These are phyloP conservation scores for Helicostylum pulchrum DNA, from an alignment of 192 early-diverging fungal species.

Conservation along the genomic window DNA sequence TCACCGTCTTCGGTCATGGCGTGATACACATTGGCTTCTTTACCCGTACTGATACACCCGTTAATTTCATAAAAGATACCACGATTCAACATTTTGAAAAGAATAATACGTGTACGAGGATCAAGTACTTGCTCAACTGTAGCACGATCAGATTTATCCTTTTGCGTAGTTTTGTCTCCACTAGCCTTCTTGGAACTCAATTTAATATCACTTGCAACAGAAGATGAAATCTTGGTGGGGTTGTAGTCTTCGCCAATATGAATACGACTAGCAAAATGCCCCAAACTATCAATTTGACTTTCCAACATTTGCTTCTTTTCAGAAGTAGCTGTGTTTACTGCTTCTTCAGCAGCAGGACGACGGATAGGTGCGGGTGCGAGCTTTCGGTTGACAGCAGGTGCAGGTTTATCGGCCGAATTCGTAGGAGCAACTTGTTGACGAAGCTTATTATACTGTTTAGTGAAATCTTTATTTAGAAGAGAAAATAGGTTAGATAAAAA, in stretches of 20 bases:
- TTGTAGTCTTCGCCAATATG: conserved; percentile 58
- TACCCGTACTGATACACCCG: conserved; percentile 96
- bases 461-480: conserved; percentile 71
- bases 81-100: conserved; percentile 93
- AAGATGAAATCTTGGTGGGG: conserved; percentile 35
- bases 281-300: conserved; percentile 55
- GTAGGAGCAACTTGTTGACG: conserved; percentile 57
- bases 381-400: conserved; percentile 17
- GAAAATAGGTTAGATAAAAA: conserved; percentile 8
- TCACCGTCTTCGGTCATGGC: conserved; percentile 78
- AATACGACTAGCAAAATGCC: conserved; percentile 69
- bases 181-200: conserved; percentile 59
- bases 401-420: conserved; percentile 19
- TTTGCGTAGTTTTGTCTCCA: conserved; percentile 53
- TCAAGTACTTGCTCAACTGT: conserved; percentile 97
- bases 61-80: conserved; percentile 91
- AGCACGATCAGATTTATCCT: conserved; percentile 92
- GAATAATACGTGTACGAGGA: conserved; percentile 94
- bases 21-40: conserved; percentile 99
- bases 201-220: conserved; percentile 53
- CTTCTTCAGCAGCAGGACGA: conserved; percentile 22
- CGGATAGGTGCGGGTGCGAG: conserved; percentile 23
- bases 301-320: conserved; percentile 45
- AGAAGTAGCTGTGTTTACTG: conserved; percentile 16
- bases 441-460: conserved; percentile 89